phyloP scores from a whole-genome alignment of 805 yeast genomes.

The Kluyveromyces aestuarii region DNA sequence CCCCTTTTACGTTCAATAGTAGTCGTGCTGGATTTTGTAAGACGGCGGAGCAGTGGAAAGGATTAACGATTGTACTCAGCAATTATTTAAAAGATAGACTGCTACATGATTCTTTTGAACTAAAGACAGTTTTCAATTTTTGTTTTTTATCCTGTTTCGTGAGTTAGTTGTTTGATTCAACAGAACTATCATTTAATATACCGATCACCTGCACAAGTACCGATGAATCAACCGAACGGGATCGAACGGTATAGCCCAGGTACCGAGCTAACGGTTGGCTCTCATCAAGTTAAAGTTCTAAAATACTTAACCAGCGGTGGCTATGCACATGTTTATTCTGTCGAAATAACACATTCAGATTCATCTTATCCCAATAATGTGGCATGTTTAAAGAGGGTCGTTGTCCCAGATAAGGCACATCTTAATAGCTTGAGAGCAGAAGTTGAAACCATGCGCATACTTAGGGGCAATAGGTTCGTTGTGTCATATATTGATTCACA shows the following conservation, averaged over 20 bases:
- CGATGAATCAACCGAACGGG: conserved; percentile 39
- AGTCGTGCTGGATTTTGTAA: neutral
- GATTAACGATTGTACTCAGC: neutral
- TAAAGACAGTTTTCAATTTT: neutral
- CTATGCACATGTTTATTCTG: conserved; percentile 89
- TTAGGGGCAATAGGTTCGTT: conserved; percentile 67
- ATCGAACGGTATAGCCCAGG: conserved; percentile 65
- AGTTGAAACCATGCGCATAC: conserved; percentile 92
- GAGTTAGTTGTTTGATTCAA: neutral
- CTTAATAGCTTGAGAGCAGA: conserved; percentile 82
- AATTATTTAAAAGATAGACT: neutral
- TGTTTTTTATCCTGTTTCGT: neutral
- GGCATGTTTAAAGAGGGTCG: conserved; percentile 91
- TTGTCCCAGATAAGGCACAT: conserved; percentile 83
- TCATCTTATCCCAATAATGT: conserved; percentile 37
- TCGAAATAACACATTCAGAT: conserved; percentile 54
- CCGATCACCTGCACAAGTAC: neutral
- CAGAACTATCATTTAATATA: neutral
- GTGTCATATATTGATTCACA: conserved; percentile 93
- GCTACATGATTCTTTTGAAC: neutral
- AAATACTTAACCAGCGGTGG: conserved; percentile 85
- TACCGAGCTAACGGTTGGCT: conserved; percentile 71
- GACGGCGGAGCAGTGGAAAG: neutral
- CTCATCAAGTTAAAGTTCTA: conserved; percentile 60
- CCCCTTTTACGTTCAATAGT: neutral